These are phyloP conservation scores for Stachybotrys chlorohalonatus DNA, from an alignment of 2,329 filamentous ascomycete species.

Conservation along the genomic window DNA sequence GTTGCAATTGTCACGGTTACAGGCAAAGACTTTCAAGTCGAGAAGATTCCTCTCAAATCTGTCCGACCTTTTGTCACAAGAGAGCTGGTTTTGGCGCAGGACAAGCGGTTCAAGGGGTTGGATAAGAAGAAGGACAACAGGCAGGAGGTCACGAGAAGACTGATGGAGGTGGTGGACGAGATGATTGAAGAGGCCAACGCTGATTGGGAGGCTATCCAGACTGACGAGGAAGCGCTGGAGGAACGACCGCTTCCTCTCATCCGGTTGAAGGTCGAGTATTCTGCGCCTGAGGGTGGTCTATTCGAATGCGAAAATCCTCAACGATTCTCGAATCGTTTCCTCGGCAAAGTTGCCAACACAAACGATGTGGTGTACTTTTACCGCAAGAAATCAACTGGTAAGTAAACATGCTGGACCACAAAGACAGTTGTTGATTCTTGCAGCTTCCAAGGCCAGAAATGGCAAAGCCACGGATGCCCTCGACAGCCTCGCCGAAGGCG, in stretches of 20 bases:
- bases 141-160: constrained; percentile 64
- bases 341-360: constrained; percentile 82
- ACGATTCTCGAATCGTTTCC: constrained; percentile 87
- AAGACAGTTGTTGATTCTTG: constrained; percentile 1
- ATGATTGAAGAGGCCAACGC: constrained; percentile 78
- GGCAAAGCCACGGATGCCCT: constrained; percentile 56
- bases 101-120: constrained; percentile 67
- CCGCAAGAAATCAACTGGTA: constrained; percentile 43
- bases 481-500: constrained; percentile 36
- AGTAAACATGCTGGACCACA: neutral
- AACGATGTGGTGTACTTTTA: constrained; percentile 93
- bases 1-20: constrained; percentile 79
- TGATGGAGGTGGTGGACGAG: constrained; percentile 72
- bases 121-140: constrained; percentile 78
- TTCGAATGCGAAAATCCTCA: constrained; percentile 95
- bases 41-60: constrained; percentile 75
- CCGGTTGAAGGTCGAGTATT: constrained; percentile 83
- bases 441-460: constrained; percentile 20
- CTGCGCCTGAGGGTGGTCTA: constrained; percentile 71
- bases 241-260: constrained; percentile 71
- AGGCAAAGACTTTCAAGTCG: constrained; percentile 69
- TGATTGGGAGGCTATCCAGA: constrained; percentile 75
- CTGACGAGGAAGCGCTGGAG: constrained; percentile 48
- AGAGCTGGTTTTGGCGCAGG: constrained; percentile 69
- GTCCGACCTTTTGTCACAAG: constrained; percentile 85